A percentile compares a stretch with the other conserved stretches of the same genome.
phyloP scores from a whole-genome alignment of 2,329 filamentous ascomycete species.

The Colletotrichum tabaci region DNA sequence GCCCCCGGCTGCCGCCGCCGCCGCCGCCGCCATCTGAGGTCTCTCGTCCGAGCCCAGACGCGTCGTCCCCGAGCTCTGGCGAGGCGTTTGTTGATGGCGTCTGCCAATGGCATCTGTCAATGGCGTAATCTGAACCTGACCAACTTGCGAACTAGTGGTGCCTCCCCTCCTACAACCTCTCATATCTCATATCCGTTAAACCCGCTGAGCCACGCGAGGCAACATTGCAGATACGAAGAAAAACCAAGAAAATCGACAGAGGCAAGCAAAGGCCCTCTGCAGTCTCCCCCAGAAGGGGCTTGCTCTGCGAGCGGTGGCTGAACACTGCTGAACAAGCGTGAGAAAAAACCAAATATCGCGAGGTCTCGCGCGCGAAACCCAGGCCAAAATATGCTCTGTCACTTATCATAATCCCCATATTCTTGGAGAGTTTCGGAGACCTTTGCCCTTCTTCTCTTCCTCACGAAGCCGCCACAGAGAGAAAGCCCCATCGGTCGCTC shows the following conservation, averaged over 20 bases:
- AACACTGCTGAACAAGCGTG: background rate
- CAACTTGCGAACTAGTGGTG: background rate
- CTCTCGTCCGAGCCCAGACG: constrained; percentile 6
- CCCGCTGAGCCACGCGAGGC: constrained; percentile 24
- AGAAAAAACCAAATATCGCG: constrained; percentile 14
- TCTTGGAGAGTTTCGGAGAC: background rate
- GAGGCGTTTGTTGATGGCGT: background rate
- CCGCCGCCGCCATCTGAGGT: background rate
- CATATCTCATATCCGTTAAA: constrained; percentile 12
- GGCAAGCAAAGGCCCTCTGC: background rate
- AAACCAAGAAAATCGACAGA: constrained; percentile 13
- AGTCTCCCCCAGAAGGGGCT: background rate
- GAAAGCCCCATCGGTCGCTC: background rate
- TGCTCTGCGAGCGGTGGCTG: background rate
- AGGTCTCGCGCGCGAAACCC: background rate
- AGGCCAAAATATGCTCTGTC: background rate
- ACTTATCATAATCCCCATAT: constrained; percentile 19
- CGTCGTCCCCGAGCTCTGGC: constrained; percentile 3
- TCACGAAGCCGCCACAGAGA: background rate
- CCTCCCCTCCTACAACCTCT: background rate
- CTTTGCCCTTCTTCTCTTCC: background rate
- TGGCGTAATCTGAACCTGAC: background rate
- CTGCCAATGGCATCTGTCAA: constrained; percentile 4
- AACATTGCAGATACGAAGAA: constrained; percentile 31
- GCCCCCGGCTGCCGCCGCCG: background rate